These are phyloP conservation scores for Podospora appendiculata DNA, from an alignment of 495 filamentous ascomycete genomes.

Conservation along the genomic window DNA sequence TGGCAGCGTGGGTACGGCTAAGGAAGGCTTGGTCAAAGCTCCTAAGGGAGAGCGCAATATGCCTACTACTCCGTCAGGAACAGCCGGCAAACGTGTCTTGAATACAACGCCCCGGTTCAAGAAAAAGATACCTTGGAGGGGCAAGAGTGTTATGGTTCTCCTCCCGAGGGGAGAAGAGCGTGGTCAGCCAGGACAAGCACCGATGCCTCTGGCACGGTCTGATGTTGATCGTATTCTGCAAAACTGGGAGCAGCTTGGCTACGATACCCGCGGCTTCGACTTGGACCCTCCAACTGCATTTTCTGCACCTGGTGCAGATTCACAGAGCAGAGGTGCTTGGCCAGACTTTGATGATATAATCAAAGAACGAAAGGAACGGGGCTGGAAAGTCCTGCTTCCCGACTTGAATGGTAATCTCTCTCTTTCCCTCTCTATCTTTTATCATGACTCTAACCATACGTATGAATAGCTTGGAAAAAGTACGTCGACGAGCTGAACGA, in stretches of 20 bases:
- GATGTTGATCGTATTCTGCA: constrained; percentile 61
- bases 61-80: constrained; percentile 26
- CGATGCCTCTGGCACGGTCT: constrained; percentile 49
- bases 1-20: constrained; percentile 8
- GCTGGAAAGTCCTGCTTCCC: constrained; percentile 64
- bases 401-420: constrained; percentile 47
- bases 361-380: constrained; percentile 42
- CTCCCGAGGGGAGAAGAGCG: constrained; percentile 63
- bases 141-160: constrained; percentile 64
- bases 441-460: constrained; percentile 8
- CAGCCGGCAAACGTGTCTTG: constrained; percentile 16
- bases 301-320: constrained; percentile 27
- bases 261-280: constrained; percentile 66
- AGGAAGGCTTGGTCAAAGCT: constrained; percentile 13
- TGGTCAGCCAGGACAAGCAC: constrained; percentile 48
- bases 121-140: constrained; percentile 58
- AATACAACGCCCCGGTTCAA: constrained; percentile 35
- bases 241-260: constrained; percentile 68
- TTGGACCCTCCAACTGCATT: constrained; percentile 37
- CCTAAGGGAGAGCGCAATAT: constrained; percentile 36
- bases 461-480: constrained; percentile 64
- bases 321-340: constrained; percentile 65
- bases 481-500: constrained; percentile 79
- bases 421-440: not conserved
- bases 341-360: constrained; percentile 57